Base-by-base conservation (phyloP, 148 eudicot species). In the Cornus kousa region DNA sequence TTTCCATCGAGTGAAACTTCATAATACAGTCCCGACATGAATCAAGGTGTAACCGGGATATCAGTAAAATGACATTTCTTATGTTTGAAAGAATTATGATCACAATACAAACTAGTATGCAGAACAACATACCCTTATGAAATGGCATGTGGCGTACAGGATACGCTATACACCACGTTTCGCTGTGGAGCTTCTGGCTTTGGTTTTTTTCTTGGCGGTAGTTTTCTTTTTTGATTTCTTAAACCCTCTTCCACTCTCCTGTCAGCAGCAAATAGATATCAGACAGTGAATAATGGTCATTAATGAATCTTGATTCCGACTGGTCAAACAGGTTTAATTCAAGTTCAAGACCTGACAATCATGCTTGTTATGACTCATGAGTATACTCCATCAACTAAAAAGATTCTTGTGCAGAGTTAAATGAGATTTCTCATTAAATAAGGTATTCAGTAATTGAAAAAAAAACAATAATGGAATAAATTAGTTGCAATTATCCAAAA, bases 221-320 rank as follows among this genome's bases (percentile, higher is more conserved):
- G 68, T 31, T 86, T 84, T 90, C 86, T 82, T 88, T 8, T 59
- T 53, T 22, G 85, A 43, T 74, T 74, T 88, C 66, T 80, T 82
- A 73, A 84, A 92, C 59, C 87, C 90, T 77, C 31, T 78, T 78
- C 96, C 96, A 74, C 79, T 90, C 35, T 91, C 98, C 98, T 94
- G 91, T 76, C 71, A 76, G 59, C 19, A 77, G 46, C 75, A 87
- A 73, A 71, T 20, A 4, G 62, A 72, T 23, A 68, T 55, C 48
- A 72, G 67, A 74, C 48, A n/a, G 28, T 14, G 65, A 71, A 64
- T 22, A 50, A 22, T 28, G 8, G 48, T 31, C 5, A 0, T 39
- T 28, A 40, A 16, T 37, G 53, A 23, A 50, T 37, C 33, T 64
- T 31, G n/a, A 55, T 31, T 35, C 72, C 0, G 57, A 19, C n/a